Evolutionary conservation across 2,329 filamentous ascomycete species (phyloP).

Genomic region (Pseudonectria buxi): DNA sequence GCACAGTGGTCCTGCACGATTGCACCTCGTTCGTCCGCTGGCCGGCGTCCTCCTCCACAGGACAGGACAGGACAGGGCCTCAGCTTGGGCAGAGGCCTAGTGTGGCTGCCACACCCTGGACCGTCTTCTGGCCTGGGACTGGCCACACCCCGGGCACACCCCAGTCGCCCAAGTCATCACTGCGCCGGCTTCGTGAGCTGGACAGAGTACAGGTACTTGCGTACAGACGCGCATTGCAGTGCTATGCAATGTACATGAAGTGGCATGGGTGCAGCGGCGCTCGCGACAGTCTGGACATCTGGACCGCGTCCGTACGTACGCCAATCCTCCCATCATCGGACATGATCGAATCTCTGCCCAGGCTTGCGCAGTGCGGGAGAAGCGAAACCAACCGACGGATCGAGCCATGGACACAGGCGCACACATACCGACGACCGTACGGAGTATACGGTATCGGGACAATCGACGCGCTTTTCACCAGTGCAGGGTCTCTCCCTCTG

Average conservation of each 20-base stretch:
- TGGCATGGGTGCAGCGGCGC: conserved; percentile 7
- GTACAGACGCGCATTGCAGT: conserved; percentile 3
- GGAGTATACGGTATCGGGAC: conserved; percentile 3
- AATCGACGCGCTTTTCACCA: conserved; percentile 8
- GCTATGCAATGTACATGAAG: not conserved
- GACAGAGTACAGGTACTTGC: conserved; percentile 5
- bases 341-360: no score
- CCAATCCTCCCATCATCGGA: no score
- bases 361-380: no score
- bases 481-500: not conserved
- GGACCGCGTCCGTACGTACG: conserved; percentile 4
- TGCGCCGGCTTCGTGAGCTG: conserved; percentile 19
- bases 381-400: no score
- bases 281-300: conserved; percentile 4
- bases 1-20: conserved; percentile 15
- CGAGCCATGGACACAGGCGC: no score
- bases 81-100: conserved; percentile 1
- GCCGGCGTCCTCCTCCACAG: conserved; percentile 4
- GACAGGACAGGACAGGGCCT: conserved; percentile 4
- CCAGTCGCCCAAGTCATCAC: conserved; percentile 14
- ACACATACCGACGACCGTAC: no score
- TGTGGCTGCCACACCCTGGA: no score
- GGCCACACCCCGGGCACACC: conserved; percentile 4
- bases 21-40: conserved; percentile 14
- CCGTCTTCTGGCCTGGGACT: no score